Evolutionary conservation across 2,329 filamentous ascomycete genomes (phyloP).

Genomic region (Leptosphaerulina australis): DNA sequence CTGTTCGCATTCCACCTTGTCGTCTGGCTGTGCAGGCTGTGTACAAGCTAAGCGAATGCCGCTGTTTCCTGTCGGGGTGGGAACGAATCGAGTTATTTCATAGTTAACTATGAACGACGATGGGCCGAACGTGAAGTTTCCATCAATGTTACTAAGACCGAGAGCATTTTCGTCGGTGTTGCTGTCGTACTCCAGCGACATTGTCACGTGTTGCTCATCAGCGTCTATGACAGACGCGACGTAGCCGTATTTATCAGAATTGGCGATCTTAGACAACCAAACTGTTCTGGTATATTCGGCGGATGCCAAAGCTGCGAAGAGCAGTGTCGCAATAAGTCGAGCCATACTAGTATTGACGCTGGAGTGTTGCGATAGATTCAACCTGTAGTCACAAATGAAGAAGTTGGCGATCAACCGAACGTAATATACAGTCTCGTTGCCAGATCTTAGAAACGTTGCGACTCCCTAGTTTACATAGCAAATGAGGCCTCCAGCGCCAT

Average conservation of each 20-base stretch:
- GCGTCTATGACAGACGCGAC: constrained; percentile 12
- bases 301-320: constrained; percentile 6
- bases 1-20: background rate
- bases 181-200: constrained; percentile 4
- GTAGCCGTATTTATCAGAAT: constrained; percentile 10
- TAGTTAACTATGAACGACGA: background rate
- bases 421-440: no score
- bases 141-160: background rate
- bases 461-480: constrained; percentile 1
- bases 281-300: constrained; percentile 10
- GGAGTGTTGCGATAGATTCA: no score
- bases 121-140: constrained; percentile 4
- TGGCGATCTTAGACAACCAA: constrained; percentile 8
- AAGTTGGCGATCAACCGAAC: no score
- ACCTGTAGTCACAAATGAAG: no score
- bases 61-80: background rate
- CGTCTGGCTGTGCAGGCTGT: background rate
- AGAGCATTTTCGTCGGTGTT: background rate
- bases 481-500: constrained; percentile 5
- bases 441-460: background rate
- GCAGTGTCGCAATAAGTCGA: background rate
- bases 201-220: constrained; percentile 8
- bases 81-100: background rate
- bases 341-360: no score
- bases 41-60: background rate